Evolutionary conservation across 2,329 filamentous ascomycete species (phyloP).

Genomic region (Aspergillus awamori): DNA sequence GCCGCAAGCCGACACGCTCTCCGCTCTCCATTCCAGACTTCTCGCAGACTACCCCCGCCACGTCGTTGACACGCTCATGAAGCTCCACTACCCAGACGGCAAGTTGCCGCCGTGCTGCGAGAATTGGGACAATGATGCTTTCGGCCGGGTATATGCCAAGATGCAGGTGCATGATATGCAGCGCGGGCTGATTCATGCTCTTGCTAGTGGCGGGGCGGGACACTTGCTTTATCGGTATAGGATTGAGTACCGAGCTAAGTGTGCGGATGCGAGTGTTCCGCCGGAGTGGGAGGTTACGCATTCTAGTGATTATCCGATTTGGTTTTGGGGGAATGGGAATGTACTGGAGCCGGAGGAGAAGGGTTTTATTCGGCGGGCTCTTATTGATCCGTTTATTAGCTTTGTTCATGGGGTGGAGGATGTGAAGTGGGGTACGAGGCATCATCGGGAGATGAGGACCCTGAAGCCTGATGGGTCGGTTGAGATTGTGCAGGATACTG

Average conservation of each 20-base stretch:
- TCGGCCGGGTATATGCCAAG: conserved; percentile 59
- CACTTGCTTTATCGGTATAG: conserved; percentile 56
- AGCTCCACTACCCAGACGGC: conserved; percentile 47
- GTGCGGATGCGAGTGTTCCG: conserved; percentile 48
- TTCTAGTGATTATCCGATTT: conserved; percentile 56
- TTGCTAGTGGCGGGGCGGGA: conserved; percentile 49
- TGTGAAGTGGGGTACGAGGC: conserved; percentile 29
- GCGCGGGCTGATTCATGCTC: conserved; percentile 53
- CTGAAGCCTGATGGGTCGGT: conserved; percentile 51
- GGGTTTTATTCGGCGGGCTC: conserved; percentile 34
- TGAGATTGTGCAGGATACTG: conserved; percentile 49
- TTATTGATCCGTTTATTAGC: conserved; percentile 33
- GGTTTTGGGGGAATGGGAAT: conserved; percentile 58
- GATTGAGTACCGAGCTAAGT: conserved; percentile 57
- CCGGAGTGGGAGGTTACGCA: conserved; percentile 58
- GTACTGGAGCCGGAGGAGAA: conserved; percentile 50
- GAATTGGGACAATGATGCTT: conserved; percentile 54
- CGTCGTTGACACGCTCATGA: conserved; percentile 49
- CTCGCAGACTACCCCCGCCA: conserved; percentile 55
- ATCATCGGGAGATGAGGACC: conserved; percentile 45
- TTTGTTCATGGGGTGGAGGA: conserved; percentile 31
- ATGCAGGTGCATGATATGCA: conserved; percentile 59
- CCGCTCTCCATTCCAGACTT: conserved; percentile 50
- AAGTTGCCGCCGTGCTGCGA: conserved; percentile 43
- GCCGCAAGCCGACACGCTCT: conserved; percentile 44